phyloP scores from a whole-genome alignment of 1,284 basidiomycete species.

The Thecaphora thlaspeos region DNA sequence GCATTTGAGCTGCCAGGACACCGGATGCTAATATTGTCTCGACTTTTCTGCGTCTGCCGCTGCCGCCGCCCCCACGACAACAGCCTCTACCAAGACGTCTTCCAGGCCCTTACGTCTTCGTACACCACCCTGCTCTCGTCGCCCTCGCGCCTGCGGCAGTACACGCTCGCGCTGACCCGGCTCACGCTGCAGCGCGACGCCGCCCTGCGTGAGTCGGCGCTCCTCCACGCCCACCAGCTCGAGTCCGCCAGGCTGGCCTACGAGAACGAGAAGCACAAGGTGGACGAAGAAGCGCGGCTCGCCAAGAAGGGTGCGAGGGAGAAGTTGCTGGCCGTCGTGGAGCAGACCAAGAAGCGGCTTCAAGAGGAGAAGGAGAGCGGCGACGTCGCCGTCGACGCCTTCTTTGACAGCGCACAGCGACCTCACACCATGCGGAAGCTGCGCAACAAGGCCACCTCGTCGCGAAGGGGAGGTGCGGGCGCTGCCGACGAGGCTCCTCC shows the following conservation, averaged over 20 bases:
- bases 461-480: slow-evolving; percentile 9
- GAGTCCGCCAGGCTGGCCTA: slow-evolving; percentile 44
- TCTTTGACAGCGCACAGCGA: slow-evolving; percentile 46
- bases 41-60: no score
- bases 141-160: slow-evolving; percentile 45
- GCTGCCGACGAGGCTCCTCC: slow-evolving; percentile 3
- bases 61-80: no score
- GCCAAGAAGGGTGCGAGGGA: slow-evolving; percentile 51
- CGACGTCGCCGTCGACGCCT: slow-evolving; percentile 45
- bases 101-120: slow-evolving; percentile 40
- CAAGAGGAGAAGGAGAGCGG: slow-evolving; percentile 54
- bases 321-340: slow-evolving; percentile 49
- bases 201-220: slow-evolving; percentile 38
- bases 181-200: slow-evolving; percentile 47
- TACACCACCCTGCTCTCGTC: slow-evolving; percentile 48
- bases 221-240: slow-evolving; percentile 51
- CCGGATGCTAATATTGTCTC: no score
- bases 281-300: slow-evolving; percentile 50
- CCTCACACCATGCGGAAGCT: slow-evolving; percentile 56
- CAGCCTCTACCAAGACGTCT: slow-evolving; percentile 49
- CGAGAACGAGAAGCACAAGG: slow-evolving; percentile 44
- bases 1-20: no score
- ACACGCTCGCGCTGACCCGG: slow-evolving; percentile 44
- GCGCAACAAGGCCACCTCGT: slow-evolving; percentile 45
- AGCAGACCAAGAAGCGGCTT: slow-evolving; percentile 50